Evolutionary conservation across 1,284 basidiomycete species (phyloP), one percentile per base, ranked within the genome.

Genomic region (Ganoderma sinense): DNA sequence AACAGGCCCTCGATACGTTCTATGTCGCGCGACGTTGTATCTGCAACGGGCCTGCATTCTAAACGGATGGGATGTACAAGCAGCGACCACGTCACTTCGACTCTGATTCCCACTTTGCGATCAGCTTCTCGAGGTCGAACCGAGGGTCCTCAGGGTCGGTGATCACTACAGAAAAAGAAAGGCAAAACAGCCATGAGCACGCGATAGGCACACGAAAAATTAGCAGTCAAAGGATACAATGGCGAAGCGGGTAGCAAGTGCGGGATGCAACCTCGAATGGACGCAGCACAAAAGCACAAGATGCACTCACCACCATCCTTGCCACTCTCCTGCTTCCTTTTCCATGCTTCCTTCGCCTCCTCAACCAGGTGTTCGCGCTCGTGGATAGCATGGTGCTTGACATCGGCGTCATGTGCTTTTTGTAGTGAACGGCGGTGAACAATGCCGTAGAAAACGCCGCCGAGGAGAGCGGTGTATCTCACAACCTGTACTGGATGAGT

Each of bases 71-170:
- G 68, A 64, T 65, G 61, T 66, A 70, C 66, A 68, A 62, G 56
- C 66, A 56, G 43, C 71, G 62, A 69, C 70, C 71, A 71, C 62
- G 66, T 80, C 81, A 86, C 83, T 82, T 82, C 77, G 84, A 82
- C 62, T 90, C 88, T 77, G 86, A 87, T 81, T 94, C 93, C 87
- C 89, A 92, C 80, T 89, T 89, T 63, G 85, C 85, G 80, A 99
- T 81, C 74, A 98, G 85, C 84, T 96, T 96, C 87, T 99, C 97
- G 80, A 99, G 87, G 87, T 99, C 97, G 84, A 99, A 99, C 75
- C 90, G 91, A 72, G 97, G 95, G 83, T 97, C 92, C 78, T 99
- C 97, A 63, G 97, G 95, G 85, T 99, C 91, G 74, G 95, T 94
- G 76, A 97, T 85, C 76, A 97, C 95, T 96, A 10, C 29, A 20